Evolutionary conservation across 2,329 filamentous ascomycete genomes (phyloP).

Genomic region (Cladosporium sp.): DNA sequence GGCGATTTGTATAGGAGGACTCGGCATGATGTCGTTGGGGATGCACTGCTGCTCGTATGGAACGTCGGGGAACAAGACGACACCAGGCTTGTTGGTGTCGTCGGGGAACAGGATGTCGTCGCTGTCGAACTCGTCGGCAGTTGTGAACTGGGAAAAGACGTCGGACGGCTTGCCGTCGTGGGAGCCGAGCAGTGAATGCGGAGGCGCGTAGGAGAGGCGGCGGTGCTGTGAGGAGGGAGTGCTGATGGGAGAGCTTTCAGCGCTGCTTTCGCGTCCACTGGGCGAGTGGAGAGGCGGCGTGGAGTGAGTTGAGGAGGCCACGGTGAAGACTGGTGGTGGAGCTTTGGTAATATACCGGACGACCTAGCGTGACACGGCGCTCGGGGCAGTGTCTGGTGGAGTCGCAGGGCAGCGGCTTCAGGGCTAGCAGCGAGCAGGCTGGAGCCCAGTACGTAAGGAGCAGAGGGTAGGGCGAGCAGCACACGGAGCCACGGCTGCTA

Average conservation of each 20-base stretch:
- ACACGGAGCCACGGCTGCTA: background rate
- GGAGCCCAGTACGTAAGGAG: constrained; percentile 1
- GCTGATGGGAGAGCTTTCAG: constrained; percentile 26
- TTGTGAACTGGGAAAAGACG: constrained; percentile 16
- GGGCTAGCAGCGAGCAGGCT: background rate
- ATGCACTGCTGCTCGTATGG: background rate
- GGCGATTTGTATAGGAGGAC: constrained; percentile 57
- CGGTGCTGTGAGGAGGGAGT: constrained; percentile 18
- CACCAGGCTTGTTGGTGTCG: constrained; percentile 20
- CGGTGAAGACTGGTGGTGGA: constrained; percentile 11
- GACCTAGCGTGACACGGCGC: constrained; percentile 6
- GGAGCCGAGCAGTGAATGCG: constrained; percentile 15
- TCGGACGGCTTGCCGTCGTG: constrained; percentile 15
- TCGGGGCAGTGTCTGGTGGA: constrained; percentile 12
- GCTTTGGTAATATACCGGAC: constrained; percentile 13
- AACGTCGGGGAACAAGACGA: constrained; percentile 2
- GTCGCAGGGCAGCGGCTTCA: background rate
- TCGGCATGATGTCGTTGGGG: constrained; percentile 41
- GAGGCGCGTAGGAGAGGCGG: constrained; percentile 14
- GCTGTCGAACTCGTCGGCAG: constrained; percentile 24
- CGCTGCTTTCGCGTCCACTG: constrained; percentile 22
- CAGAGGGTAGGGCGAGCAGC: background rate
- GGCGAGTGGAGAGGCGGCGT: constrained; percentile 20
- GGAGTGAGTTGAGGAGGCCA: constrained; percentile 19
- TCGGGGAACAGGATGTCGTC: constrained; percentile 30